phyloP scores from a whole-genome alignment of 129 eudicot genomes.

The Chrysanthemum makinoi region DNA sequence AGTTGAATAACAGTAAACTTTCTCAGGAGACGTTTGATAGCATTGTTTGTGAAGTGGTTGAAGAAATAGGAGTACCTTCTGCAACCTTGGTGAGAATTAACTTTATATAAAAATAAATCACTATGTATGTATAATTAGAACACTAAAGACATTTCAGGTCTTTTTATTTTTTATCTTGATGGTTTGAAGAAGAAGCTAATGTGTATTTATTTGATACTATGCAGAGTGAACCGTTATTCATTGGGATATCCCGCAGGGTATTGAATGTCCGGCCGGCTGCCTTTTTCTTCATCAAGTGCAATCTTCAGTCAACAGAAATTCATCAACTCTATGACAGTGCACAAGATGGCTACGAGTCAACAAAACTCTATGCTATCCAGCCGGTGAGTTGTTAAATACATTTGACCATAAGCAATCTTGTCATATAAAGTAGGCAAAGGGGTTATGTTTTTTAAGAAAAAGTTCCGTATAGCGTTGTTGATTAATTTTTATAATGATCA shows the following conservation, averaged over 20 bases:
- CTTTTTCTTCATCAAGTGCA: constrained; percentile 89
- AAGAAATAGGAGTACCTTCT: constrained; percentile 91
- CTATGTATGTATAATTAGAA: not conserved
- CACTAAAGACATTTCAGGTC: not conserved
- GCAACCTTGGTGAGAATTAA: constrained; percentile 52
- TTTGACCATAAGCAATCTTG: not conserved
- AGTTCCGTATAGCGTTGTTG: not conserved
- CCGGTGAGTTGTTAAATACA: constrained; percentile 41
- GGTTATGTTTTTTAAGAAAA: not conserved
- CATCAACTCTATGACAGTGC: constrained; percentile 74
- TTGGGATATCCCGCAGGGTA: constrained; percentile 85
- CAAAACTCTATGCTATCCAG: constrained; percentile 65
- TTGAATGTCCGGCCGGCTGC: constrained; percentile 90
- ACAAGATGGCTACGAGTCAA: constrained; percentile 90
- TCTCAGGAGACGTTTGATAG: constrained; percentile 93
- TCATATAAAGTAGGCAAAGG: too few species aligned
- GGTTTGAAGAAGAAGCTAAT: not conserved
- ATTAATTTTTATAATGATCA: constrained; percentile 27
- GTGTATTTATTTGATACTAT: constrained; percentile 15
- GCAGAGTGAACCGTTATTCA: constrained; percentile 71
- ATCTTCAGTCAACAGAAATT: constrained; percentile 68
- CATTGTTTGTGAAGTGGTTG: constrained; percentile 88
- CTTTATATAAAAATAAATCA: not conserved
- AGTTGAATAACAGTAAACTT: constrained; percentile 40
- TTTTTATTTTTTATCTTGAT: not conserved